Percentiles rank a stretch among this genome's conserved stretches.
Conservation (phyloP, 371 early-diverging fungal species). For the Apophysomyces elegans region DNA sequence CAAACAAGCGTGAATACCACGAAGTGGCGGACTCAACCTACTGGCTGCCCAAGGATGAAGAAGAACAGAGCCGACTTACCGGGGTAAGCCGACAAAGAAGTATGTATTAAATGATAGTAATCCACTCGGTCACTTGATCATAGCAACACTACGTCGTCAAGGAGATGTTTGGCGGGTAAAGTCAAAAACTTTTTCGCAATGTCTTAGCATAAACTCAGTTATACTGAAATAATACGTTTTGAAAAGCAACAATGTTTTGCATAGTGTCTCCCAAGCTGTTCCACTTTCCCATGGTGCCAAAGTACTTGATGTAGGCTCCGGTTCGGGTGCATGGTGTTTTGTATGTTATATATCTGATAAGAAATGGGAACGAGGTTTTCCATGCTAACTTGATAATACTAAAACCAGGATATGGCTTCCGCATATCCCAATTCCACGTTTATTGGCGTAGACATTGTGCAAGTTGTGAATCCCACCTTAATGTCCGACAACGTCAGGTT, state of each 20-base stretch:
- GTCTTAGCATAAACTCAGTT: not conserved
- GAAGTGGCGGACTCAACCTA: constrained; percentile 2
- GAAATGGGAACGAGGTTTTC: not conserved
- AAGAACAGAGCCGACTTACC: constrained; percentile 17
- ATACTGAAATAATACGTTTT: not conserved
- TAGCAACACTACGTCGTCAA: constrained; percentile 16
- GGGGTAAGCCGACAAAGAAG: constrained; percentile 8
- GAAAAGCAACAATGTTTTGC: constrained; percentile 13
- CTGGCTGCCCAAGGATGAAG: constrained; percentile 18
- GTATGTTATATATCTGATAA: constrained; percentile 8
- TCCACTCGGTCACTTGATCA: not conserved
- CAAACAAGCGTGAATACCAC: not conserved
- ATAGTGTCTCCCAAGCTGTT: constrained; percentile 1
- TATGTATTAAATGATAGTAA: not conserved
- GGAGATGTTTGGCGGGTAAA: constrained; percentile 15
- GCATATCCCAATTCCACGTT: constrained; percentile 47
- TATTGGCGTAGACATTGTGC: constrained; percentile 47
- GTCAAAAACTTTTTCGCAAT: too few species aligned
- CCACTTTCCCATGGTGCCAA: constrained; percentile 12
- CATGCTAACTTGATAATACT: not conserved
- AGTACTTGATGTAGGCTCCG: constrained; percentile 31
- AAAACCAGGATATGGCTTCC: constrained; percentile 48
- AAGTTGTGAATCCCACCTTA: constrained; percentile 45
- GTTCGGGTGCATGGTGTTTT: constrained; percentile 33
- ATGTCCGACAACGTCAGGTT: constrained; percentile 26